These are phyloP conservation scores for Cercospora zeae-maydis DNA, from an alignment of 2,329 filamentous ascomycete species.

Conservation along the genomic window DNA sequence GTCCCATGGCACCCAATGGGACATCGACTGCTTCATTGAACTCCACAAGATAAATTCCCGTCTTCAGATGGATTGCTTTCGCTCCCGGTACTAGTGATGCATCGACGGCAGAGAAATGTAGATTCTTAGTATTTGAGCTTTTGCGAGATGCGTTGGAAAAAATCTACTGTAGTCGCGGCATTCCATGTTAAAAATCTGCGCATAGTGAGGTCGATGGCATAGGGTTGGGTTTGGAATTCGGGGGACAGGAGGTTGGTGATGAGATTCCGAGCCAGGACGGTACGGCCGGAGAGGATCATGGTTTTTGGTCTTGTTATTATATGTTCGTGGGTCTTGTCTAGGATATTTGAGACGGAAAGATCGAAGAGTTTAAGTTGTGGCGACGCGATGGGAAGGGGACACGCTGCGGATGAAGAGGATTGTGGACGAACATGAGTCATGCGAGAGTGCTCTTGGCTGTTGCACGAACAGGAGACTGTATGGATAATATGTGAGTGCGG, in stretches of 20 bases:
- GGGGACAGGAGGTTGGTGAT: slow-evolving; percentile 12
- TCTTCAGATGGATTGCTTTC: slow-evolving; percentile 1
- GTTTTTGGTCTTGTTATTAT: neutral
- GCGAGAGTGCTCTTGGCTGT: neutral
- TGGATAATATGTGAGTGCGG: neutral
- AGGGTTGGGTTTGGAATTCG: slow-evolving; percentile 19
- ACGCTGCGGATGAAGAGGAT: neutral
- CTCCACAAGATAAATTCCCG: slow-evolving; percentile 40
- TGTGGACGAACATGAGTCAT: neutral
- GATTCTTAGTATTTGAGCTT: neutral
- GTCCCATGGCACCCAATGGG: slow-evolving; percentile 41
- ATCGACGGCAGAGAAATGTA: slow-evolving; percentile 2
- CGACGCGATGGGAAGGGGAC: too few relatives aligned
- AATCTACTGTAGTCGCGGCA: slow-evolving; percentile 18
- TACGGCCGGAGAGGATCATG: slow-evolving; percentile 20
- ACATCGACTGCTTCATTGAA: slow-evolving; percentile 44
- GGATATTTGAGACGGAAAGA: neutral
- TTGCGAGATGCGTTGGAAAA: slow-evolving; percentile 14
- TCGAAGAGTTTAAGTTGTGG: neutral
- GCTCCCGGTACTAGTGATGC: neutral
- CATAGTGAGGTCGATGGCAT: slow-evolving; percentile 22
- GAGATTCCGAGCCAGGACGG: slow-evolving; percentile 11
- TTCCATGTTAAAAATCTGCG: slow-evolving; percentile 15
- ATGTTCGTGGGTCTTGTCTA: neutral
- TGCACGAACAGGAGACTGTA: neutral